phyloP scores from a whole-genome alignment of 148 eudicot genomes.

The Cornus florida region DNA sequence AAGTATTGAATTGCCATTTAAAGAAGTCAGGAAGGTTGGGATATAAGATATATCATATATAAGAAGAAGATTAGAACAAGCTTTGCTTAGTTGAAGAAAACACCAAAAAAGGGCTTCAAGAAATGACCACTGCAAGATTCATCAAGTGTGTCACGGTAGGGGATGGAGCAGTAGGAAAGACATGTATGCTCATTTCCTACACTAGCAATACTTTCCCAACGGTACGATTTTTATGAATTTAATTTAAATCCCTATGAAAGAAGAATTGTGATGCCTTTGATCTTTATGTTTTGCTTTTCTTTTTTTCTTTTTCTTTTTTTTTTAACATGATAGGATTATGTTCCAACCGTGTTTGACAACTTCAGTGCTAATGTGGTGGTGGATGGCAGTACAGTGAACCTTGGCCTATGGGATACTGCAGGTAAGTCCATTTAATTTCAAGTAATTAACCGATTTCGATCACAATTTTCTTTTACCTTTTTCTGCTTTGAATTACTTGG shows the following conservation, averaged over 20 bases:
- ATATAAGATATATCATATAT: not conserved
- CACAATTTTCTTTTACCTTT: no score
- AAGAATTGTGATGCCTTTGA: not conserved
- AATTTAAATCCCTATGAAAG: no score
- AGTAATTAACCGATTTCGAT: no score
- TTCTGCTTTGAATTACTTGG: no score
- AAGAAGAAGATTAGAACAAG: not conserved
- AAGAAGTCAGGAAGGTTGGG: not conserved
- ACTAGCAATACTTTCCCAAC: conserved; percentile 50
- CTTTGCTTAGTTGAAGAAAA: not conserved
- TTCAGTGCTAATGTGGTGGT: conserved; percentile 70
- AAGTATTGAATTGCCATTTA: not conserved
- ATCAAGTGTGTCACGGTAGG: conserved; percentile 51
- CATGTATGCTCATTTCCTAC: conserved; percentile 48
- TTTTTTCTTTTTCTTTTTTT: not conserved
- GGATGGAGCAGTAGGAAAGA: conserved; percentile 52
- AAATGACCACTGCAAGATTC: conserved; percentile 37
- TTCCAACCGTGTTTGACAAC: conserved; percentile 67
- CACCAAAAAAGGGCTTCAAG: not conserved
- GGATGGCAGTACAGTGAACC: conserved; percentile 58
- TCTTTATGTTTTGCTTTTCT: not conserved
- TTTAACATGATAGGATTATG: conserved; percentile 45
- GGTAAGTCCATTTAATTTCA: conserved; percentile 20
- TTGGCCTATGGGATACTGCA: conserved; percentile 74
- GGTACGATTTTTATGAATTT: conserved; percentile 15